A percentile compares a stretch with the other conserved stretches of the same genome.
These are phyloP conservation scores for Pseudogymnoascus sp. DNA, from an alignment of 2,329 filamentous ascomycete genomes.

Conservation along the genomic window DNA sequence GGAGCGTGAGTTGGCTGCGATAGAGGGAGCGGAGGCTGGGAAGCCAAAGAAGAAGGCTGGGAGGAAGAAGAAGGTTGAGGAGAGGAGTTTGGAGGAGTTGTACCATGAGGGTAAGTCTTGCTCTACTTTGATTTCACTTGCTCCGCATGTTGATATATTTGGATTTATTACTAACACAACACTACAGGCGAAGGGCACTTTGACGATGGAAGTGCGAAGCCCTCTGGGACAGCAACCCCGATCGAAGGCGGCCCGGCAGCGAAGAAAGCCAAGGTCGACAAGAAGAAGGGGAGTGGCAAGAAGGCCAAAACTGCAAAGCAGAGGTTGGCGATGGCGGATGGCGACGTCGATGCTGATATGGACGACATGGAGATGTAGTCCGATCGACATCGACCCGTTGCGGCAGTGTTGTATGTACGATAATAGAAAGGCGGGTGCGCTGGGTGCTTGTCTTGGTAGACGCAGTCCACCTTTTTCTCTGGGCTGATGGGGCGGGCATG, in stretches of 20 bases:
- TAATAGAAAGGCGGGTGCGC: background rate
- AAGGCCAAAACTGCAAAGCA: slow-evolving; percentile 63
- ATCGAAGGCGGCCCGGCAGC: slow-evolving; percentile 46
- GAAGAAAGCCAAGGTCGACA: slow-evolving; percentile 47
- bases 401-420: background rate
- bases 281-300: slow-evolving; percentile 44
- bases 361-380: slow-evolving; percentile 9
- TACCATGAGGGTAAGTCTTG: slow-evolving; percentile 89
- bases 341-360: slow-evolving; percentile 30
- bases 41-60: slow-evolving; percentile 55
- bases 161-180: slow-evolving; percentile 26
- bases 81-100: slow-evolving; percentile 80
- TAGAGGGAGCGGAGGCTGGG: slow-evolving; percentile 51
- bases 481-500: slow-evolving; percentile 5
- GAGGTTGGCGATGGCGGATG: slow-evolving; percentile 59
- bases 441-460: slow-evolving; percentile 3
- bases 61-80: slow-evolving; percentile 47
- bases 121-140: background rate
- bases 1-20: slow-evolving; percentile 71
- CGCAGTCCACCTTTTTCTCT: slow-evolving; percentile 1
- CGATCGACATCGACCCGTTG: background rate
- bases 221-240: slow-evolving; percentile 79
- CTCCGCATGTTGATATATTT: slow-evolving; percentile 12
- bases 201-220: slow-evolving; percentile 74
- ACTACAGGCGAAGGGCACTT: slow-evolving; percentile 88